These are phyloP conservation scores for Trifolium repens DNA, from an alignment of 306 rosid genomes.

Conservation along the genomic window DNA sequence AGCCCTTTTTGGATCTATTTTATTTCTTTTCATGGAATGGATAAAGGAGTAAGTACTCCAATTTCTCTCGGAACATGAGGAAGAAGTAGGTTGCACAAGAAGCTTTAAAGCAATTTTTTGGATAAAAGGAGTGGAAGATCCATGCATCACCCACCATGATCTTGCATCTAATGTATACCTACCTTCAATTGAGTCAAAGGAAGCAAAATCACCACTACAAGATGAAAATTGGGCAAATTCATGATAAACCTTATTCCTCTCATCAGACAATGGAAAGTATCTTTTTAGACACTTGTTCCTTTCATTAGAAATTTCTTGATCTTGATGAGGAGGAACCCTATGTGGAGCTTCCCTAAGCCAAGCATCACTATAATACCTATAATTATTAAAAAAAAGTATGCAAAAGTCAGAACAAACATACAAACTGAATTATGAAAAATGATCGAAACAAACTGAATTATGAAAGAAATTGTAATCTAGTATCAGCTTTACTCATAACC, in stretches of 20 bases:
- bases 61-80: background rate
- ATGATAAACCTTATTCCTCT: background rate
- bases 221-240: background rate
- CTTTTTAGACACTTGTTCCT: background rate
- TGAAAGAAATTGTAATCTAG: constrained; percentile 36
- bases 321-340: background rate
- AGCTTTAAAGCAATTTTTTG: no score
- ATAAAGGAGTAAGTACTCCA: no score
- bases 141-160: background rate
- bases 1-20: no score
- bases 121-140: background rate
- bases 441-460: constrained; percentile 18
- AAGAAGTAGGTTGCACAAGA: background rate
- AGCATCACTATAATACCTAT: background rate
- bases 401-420: no score
- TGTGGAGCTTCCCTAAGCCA: background rate
- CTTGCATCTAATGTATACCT: background rate
- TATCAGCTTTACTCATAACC: constrained; percentile 51
- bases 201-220: background rate
- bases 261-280: background rate
- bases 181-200: background rate
- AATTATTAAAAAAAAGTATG: background rate
- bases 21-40: no score
- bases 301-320: background rate
- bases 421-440: no score